phyloP scores from a whole-genome alignment of 192 early-diverging fungal species.

The Oehlia diaphana region DNA sequence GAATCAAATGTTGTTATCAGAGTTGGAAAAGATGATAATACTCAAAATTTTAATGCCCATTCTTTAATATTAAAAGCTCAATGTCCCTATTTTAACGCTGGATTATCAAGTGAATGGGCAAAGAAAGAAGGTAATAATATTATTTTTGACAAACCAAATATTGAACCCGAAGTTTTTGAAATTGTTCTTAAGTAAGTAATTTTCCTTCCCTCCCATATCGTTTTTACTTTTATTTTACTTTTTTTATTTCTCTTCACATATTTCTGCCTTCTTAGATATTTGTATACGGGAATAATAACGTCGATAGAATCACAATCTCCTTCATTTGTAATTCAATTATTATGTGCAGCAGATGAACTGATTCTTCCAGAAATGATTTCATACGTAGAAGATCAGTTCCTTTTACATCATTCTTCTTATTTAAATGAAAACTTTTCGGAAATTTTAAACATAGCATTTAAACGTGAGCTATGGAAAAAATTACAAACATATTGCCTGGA shows the following conservation, averaged over 20 bases:
- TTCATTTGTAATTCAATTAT: background rate
- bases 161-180: conserved; percentile 14
- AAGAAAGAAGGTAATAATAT: conserved; percentile 10
- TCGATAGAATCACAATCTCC: background rate
- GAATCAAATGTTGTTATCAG: conserved; percentile 3
- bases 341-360: conserved; percentile 7
- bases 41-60: conserved; percentile 14
- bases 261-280: background rate
- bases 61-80: conserved; percentile 8
- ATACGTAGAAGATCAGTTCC: conserved; percentile 5
- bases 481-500: conserved; percentile 15
- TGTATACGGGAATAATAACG: conserved; percentile 3
- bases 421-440: background rate
- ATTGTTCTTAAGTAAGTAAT: conserved; percentile 6
- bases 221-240: background rate
- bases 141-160: conserved; percentile 17
- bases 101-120: conserved; percentile 8
- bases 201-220: too few species aligned
- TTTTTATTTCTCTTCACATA: background rate
- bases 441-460: background rate
- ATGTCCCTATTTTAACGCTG: conserved; percentile 15
- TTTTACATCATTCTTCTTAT: background rate
- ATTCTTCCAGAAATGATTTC: conserved; percentile 11
- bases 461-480: conserved; percentile 9
- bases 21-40: background rate